Percentiles rank a stretch among this genome's conserved stretches.
phyloP scores from a whole-genome alignment of 108 stramenopile species.

The Skeletonema marinoi region DNA sequence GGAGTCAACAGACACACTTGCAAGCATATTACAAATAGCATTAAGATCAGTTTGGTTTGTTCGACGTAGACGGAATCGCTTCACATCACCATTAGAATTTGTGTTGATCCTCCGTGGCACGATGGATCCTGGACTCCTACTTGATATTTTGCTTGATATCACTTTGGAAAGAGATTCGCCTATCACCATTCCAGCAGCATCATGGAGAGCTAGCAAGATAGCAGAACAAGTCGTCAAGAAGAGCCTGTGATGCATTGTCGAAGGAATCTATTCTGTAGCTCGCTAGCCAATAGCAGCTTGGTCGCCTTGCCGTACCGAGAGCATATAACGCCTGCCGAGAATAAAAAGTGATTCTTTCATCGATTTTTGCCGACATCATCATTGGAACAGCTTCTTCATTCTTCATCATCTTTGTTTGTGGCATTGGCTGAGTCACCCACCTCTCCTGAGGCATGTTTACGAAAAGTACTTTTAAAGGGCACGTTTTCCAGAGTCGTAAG shows the following conservation, averaged over 20 bases:
- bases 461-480: too few relatives aligned
- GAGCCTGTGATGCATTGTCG: not conserved
- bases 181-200: not conserved
- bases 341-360: too few relatives aligned
- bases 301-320: too few relatives aligned
- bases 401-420: too few relatives aligned
- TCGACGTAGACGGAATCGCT: conserved; percentile 29
- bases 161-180: not conserved
- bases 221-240: not conserved
- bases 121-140: not conserved
- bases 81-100: not conserved
- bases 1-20: conserved; percentile 18
- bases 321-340: too few relatives aligned
- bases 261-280: too few relatives aligned
- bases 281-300: too few relatives aligned
- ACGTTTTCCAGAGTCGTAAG: too few relatives aligned
- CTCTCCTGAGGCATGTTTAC: too few relatives aligned
- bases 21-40: conserved; percentile 34
- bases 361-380: too few relatives aligned
- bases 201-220: not conserved
- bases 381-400: too few relatives aligned
- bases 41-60: conserved; percentile 27
- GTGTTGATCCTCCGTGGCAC: not conserved
- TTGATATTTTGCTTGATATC: not conserved
- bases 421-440: too few relatives aligned